Conservation (phyloP, 2,329 filamentous ascomycete species). For the Fusarium goolgardi region DNA sequence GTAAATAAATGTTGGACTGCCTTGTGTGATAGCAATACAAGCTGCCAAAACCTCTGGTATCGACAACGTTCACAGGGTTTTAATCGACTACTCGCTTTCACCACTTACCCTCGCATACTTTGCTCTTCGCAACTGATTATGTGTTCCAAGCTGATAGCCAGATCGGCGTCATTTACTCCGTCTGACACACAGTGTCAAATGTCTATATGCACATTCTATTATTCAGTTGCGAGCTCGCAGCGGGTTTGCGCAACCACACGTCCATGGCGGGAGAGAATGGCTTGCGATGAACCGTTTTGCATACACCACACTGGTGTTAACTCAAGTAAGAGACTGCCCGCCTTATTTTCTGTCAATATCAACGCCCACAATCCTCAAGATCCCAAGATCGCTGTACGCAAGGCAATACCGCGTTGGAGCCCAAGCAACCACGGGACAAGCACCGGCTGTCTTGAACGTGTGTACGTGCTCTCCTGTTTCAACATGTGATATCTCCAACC, state of each 20-base stretch:
- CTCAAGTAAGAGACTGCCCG: not conserved
- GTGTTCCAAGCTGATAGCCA: not conserved
- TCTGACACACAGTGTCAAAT: slow-evolving; percentile 37
- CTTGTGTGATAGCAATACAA: not conserved
- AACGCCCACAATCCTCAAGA: slow-evolving; percentile 74
- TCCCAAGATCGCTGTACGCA: slow-evolving; percentile 77
- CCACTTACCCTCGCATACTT: not conserved
- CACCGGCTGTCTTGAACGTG: slow-evolving; percentile 74
- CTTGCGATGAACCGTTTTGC: not conserved
- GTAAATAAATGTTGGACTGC: not conserved
- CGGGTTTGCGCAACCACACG: not conserved
- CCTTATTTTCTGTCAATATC: slow-evolving; percentile 58
- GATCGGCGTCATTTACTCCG: slow-evolving; percentile 41
- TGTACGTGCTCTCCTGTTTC: slow-evolving; percentile 80
- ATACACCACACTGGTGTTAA: not conserved
- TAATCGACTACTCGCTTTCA: not conserved
- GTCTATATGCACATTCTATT: not conserved
- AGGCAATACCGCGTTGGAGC: slow-evolving; percentile 79
- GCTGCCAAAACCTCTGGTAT: too few relatives aligned
- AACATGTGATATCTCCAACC: slow-evolving; percentile 76
- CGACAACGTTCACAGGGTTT: not conserved
- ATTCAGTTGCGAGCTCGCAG: not conserved
- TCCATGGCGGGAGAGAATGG: not conserved
- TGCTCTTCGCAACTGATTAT: not conserved
- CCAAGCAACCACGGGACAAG: slow-evolving; percentile 77